phyloP scores from a whole-genome alignment of 768 basidiomycete genomes.

The Trametes coccinea region DNA sequence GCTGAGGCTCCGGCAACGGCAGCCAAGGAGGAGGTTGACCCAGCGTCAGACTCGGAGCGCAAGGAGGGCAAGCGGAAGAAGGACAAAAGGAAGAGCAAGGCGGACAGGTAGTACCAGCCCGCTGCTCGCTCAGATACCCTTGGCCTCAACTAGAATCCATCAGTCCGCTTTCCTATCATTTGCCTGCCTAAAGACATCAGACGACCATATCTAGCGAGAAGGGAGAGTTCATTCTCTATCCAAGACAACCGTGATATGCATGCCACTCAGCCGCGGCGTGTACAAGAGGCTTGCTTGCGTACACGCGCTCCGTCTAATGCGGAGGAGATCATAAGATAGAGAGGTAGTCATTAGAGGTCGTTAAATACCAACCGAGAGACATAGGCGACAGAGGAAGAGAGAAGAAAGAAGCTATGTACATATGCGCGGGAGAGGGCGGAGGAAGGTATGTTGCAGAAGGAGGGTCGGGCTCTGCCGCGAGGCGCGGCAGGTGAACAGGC shows the following conservation, averaged over 20 bases:
- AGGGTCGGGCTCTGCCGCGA: slow-evolving; percentile 20
- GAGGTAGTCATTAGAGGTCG: slow-evolving; percentile 23
- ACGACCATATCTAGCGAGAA: not conserved
- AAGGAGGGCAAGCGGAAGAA: slow-evolving; percentile 32
- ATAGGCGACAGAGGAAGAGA: not conserved
- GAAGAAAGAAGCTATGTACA: slow-evolving; percentile 11
- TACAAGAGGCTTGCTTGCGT: not conserved
- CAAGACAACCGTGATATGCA: not conserved
- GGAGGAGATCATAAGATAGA: slow-evolving; percentile 16
- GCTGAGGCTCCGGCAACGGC: slow-evolving; percentile 15
- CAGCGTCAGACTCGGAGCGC: slow-evolving; percentile 17
- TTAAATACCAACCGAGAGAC: slow-evolving; percentile 24
- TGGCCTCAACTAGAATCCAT: not conserved
- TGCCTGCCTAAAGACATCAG: not conserved
- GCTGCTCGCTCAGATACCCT: not conserved
- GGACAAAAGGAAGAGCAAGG: slow-evolving; percentile 26
- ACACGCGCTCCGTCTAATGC: not conserved
- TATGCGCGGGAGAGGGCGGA: slow-evolving; percentile 9
- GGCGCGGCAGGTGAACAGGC: slow-evolving; percentile 16
- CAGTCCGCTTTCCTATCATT: not conserved
- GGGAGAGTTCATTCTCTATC: not conserved
- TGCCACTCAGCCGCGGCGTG: not conserved
- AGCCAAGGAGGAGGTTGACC: slow-evolving; percentile 12
- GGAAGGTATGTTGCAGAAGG: slow-evolving; percentile 7
- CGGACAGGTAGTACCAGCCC: slow-evolving; percentile 1